Base-by-base conservation (phyloP, 352 stramenopile species). In the Globisporangium camurandrum region DNA sequence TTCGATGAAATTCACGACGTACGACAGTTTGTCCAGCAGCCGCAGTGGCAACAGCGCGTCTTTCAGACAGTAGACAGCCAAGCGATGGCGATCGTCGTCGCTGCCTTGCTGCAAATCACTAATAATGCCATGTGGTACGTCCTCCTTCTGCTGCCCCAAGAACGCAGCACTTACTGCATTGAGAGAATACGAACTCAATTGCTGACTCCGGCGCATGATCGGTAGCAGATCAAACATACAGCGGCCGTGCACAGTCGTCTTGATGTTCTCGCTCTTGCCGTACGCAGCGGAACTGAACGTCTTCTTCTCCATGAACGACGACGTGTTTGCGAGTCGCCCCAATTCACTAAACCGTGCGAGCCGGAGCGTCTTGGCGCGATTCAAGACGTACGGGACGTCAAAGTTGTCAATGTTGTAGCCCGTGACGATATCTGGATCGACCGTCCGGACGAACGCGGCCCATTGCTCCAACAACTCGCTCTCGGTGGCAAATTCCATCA, bases 391-490 rank as follows among this genome's bases (percentile, higher is more conserved):
- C 16, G 96, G 95, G 34, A 99, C 93, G 65, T 99, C 97, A 65
- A 99, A 99, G 70, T 99, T 99, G 65, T 98, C 81, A 46, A 98
- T 98, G 65, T 99, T 99, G 78, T 99, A 99, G 19, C 97, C 97
- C 24, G 97, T 99, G 54, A 99, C 89, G 49, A 99, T 97, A 64
- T 99, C 97, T 19, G 96, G 95, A 62, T 99, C 97, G 56, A 84
- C 86, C 49, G 88, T 72, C 49, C 94, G 79, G 31, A 99, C 74
- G 64, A 99, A 99, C 4, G 68, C 62, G n/a, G 88, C 78, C 96
- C 96, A 99, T 42, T 97, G 97, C 52, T 98, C 79, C 12, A 99
- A 82, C 77, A 99, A 86, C 5, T 98, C 95, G 45, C 86, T 72
- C 73, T 99, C 97, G 5, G 83, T 86, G 16, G 98, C 86, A 59